A percentile compares a stretch with the other conserved stretches of the same genome.
phyloP scores from a whole-genome alignment of 1,284 basidiomycete genomes.

The Austroboletus niveus region DNA sequence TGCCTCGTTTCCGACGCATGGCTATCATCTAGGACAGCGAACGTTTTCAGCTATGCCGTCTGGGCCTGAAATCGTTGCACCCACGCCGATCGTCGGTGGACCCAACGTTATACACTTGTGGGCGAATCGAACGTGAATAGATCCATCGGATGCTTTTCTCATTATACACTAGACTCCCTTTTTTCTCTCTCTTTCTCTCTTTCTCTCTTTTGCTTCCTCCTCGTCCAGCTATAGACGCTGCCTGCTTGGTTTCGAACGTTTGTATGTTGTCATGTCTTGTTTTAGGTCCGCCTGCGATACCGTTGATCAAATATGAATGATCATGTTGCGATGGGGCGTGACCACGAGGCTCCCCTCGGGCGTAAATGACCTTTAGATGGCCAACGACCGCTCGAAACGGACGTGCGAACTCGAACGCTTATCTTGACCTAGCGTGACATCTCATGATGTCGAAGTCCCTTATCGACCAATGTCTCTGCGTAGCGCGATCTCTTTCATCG shows the following conservation, averaged over 20 bases:
- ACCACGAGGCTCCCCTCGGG: constrained; percentile 21
- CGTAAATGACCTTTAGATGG: constrained; percentile 4
- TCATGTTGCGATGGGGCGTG: neutral
- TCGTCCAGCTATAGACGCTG: constrained; percentile 17
- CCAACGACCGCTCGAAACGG: constrained; percentile 13
- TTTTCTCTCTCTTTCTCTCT: neutral
- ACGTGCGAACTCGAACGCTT: constrained; percentile 1
- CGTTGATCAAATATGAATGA: neutral
- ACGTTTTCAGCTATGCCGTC: constrained; percentile 17
- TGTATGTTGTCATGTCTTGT: constrained; percentile 14
- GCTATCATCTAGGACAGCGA: constrained; percentile 8
- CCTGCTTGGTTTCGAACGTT: neutral
- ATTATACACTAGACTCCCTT: neutral
- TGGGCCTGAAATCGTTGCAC: constrained; percentile 33
- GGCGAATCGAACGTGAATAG: constrained; percentile 32
- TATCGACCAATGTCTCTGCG: neutral
- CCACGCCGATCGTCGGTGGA: constrained; percentile 33
- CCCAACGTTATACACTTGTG: constrained; percentile 34
- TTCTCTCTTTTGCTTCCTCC: neutral
- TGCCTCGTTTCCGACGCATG: constrained; percentile 34
- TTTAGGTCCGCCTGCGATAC: constrained; percentile 8
- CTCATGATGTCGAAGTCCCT: constrained; percentile 23
- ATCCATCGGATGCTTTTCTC: neutral
- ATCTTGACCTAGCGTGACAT: constrained; percentile 2
- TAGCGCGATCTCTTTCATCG: constrained; percentile 5